A percentile compares a stretch with the other conserved stretches of the same genome.
phyloP scores from a whole-genome alignment of 1,284 basidiomycete genomes.

The Puccinia polysora region DNA sequence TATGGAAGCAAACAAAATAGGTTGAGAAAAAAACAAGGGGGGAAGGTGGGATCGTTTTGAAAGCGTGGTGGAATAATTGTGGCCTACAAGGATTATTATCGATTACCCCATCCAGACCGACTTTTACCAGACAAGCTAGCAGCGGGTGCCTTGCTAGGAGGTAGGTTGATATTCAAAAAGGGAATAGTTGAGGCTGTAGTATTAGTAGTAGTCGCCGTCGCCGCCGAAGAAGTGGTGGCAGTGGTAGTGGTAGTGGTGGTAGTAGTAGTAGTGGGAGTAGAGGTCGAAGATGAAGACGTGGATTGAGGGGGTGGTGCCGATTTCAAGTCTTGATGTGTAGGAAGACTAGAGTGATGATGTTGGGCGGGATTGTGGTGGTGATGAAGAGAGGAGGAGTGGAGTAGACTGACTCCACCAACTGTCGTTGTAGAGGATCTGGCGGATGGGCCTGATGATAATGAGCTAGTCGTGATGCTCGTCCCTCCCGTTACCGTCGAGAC shows the following conservation, averaged over 20 bases:
- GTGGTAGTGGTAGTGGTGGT: too few species aligned
- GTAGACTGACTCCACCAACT: neutral
- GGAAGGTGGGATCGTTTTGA: neutral
- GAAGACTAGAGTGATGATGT: too few species aligned
- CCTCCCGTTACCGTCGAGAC: constrained; percentile 2
- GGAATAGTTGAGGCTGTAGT: neutral
- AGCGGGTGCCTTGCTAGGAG: too few species aligned
- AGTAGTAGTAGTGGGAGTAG: too few species aligned
- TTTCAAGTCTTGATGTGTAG: too few species aligned
- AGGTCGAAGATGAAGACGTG: too few species aligned
- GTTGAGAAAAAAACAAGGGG: neutral
- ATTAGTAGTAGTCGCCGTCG: neutral
- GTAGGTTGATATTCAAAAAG: neutral
- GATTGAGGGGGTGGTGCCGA: too few species aligned
- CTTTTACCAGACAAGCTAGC: neutral
- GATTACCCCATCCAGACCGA: constrained; percentile 8
- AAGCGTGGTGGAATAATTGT: too few species aligned
- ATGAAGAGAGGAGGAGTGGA: too few species aligned
- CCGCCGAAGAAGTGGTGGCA: too few species aligned
- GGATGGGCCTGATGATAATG: neutral
- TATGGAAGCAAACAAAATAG: neutral
- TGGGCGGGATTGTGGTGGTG: too few species aligned
- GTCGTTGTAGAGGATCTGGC: neutral
- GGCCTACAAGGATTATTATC: neutral
- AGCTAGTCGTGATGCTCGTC: constrained; percentile 1